Base-by-base conservation (phyloP, 768 basidiomycete species). In the Lactifluus subvellereus region DNA sequence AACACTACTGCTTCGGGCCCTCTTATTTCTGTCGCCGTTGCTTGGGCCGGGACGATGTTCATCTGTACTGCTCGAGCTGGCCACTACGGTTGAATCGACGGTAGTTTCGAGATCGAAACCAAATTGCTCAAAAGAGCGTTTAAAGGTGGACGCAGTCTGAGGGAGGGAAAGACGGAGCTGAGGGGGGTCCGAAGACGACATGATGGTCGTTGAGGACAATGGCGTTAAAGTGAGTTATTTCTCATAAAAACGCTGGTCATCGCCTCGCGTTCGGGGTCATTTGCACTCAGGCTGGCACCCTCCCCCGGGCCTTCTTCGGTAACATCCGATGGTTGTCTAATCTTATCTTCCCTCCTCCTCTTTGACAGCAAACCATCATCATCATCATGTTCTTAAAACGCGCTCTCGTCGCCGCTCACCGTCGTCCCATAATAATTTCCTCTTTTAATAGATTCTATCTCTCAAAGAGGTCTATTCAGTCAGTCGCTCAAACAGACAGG, bases 401-500 rank as follows among this genome's bases (percentile, higher is more conserved):
- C 60, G 80, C 80, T 49, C 70, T 81, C 60, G 76, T 84, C 51
- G 80, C 81, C 47, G 70, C 75, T 49, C 66, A 71, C 20, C 71
- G 73, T 54, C 81, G 80, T 60, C 76, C 78, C 50, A 77, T 74
- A 9, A 63, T 76, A 20, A 75, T 72, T 1, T 77, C 74, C 20
- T 42, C 22, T 18, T n/a, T 45, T 18, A 27, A 20, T 10, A 45
- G 45, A 8, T n/a, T 20, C 20, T 48, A 27, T 48, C 27, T 20
- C 18, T 4, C 51, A 52, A 40, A 43, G 22, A 76, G 84, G 51
- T 75, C 74, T 56, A 77, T 87, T 57, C 85, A 86, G 69, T 82
- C 83, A 66, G 79, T 82, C 62, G 84, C 86, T 9, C 88, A 90
- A 72, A 87, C 88, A 6, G 88, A 91, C 77, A 77, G 88, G 70